These are phyloP conservation scores for Chamaecyparis obtusa DNA, from an alignment of 75 land plant species.

Conservation along the genomic window DNA sequence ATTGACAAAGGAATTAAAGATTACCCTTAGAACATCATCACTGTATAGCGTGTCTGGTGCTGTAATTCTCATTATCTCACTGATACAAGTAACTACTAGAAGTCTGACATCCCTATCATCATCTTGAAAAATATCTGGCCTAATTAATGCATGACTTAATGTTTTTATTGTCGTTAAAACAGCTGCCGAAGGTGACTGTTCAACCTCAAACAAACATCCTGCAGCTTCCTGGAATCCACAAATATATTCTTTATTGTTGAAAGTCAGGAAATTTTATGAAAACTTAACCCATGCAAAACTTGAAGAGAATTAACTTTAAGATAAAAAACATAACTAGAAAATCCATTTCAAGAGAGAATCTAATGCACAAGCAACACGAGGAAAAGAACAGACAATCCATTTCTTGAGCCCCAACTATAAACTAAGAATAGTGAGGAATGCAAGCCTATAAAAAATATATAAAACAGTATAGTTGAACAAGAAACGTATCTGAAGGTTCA, in stretches of 20 bases:
- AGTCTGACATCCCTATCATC: conserved; percentile 22
- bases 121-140: conserved; percentile 14
- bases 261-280: neutral
- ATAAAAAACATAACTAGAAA: neutral
- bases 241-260: neutral
- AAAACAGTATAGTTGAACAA: neutral
- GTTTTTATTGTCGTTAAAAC: conserved; percentile 12
- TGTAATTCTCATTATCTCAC: conserved; percentile 24
- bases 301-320: neutral
- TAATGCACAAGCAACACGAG: neutral
- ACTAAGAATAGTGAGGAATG: neutral
- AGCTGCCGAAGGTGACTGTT: conserved; percentile 15
- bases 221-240: conserved; percentile 15
- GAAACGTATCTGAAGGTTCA: neutral
- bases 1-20: neutral
- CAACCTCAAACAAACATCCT: conserved; percentile 3
- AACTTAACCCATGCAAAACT: neutral
- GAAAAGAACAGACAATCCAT: neutral
- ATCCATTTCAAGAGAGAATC: neutral
- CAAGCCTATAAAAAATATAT: neutral
- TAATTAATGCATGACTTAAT: conserved; percentile 12
- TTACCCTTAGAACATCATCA: conserved; percentile 25
- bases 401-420: neutral
- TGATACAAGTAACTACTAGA: conserved; percentile 20
- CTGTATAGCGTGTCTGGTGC: conserved; percentile 25